Base-by-base conservation (phyloP, 73 alveolate genomes). In the Paramecium caudatum region DNA sequence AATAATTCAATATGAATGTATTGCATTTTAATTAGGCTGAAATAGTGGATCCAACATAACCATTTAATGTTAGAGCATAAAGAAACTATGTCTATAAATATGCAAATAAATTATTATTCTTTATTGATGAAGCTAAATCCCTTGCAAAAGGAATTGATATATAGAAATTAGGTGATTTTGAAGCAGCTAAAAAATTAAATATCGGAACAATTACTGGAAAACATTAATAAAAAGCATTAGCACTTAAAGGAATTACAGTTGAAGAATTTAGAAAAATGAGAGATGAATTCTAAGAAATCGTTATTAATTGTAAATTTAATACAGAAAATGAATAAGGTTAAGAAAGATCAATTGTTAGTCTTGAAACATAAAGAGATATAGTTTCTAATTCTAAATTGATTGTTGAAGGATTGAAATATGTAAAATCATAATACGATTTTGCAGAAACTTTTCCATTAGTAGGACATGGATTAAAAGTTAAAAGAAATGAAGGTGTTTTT, bases 1-100 rank as follows among this genome's bases (percentile, higher is more conserved):
- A 83, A 17, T 17, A 65, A 15, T 83, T 45, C 37, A 70, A 70
- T 16, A 37, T 83, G 50, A 47, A 83, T 47, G 91, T 55, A 13
- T 23, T 83, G 4, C 36, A 70, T 55, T 21, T 55, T 7, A 30
- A 55, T 19, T 37, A 65, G 10, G 91, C 55, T 8, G 91, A 83
- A 16, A 36, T 83, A 37, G 62, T 50, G 32, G 84, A 74, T 74
- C 62, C 88, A 9, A 74, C 39, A n/a, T 41, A 74, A 39, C 88
- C 88, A 74, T 83, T 83, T 61, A 65, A 70, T 49, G 39, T 83
- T n/a, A 48, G 91, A 83, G 91, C 91, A 9, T 25, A 83, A 65
- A 55, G 82, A 37, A 83, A 83, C 13, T 83, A 47, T 45, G 82
- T 83, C n/a, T 83, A 70, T 48, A 50, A 70, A 47, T 83, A 83